Evolutionary conservation across 148 eudicot species (phyloP), one percentile per base, ranked within the genome.

Genomic region (Pouteria glomerata): DNA sequence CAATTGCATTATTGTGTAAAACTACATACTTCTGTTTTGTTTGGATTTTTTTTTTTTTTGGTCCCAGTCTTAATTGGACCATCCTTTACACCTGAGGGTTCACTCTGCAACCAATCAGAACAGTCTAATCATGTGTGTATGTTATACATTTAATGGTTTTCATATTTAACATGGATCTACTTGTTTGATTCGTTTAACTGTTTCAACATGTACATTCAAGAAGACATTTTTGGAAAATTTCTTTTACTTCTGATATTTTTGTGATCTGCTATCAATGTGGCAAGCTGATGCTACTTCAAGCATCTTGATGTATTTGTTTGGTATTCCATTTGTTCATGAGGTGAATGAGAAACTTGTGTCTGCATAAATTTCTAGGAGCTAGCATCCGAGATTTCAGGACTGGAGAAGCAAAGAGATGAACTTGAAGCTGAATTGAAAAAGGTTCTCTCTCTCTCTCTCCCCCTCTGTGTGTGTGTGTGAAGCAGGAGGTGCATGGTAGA

Each of bases 371-470:
- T 79, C 42, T 83, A 96, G 99, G 99, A 92, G 73, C 73, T 96
- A 71, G 82, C 79, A 63, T 82, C 77, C 71, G 99, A 96, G 82
- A 85, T 96, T 71, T 77, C 89, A 35, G 85, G 77, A 34, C 97
- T 96, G 58, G 97, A 92, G 87, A 88, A 87, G 86, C 83, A 88
- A 82, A 88, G 92, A 74, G 88, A 90, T 78, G 89, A 88, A 71
- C 90, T 96, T 63, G 99, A 96, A 88, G 97, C 94, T 73, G 83
- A 81, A 74, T 71, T 96, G 76, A 88, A 88, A 83, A 88, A 85
- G 99, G 99, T 96, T 57, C 60, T 31, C 53, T 27, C 57, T 15
- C 44, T 53, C 16, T 16, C 68, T 56, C 37, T 55, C 33, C 30
- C 48, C 45, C 8, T 47, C 26, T 2, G 39, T 63, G 18, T 15